phyloP scores from a whole-genome alignment of 164 flowering plant genomes.

The Platanus orientalis region DNA sequence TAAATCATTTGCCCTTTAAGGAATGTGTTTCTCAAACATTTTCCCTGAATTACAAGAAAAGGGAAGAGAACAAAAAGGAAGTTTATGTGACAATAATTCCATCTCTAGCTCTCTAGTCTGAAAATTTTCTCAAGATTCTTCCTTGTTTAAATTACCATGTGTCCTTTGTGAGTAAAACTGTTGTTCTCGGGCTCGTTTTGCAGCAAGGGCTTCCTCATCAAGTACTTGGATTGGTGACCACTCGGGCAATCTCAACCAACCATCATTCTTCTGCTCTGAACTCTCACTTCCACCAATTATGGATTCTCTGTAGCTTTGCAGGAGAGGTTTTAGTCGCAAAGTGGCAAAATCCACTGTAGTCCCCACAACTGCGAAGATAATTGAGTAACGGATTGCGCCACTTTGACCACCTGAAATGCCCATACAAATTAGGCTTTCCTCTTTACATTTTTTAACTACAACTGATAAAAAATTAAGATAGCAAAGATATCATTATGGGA shows the following conservation, averaged over 20 bases:
- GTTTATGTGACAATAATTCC: too few species aligned
- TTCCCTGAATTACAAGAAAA: too few species aligned
- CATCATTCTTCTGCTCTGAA: constrained; percentile 19
- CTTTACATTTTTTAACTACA: neutral
- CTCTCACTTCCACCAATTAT: constrained; percentile 2
- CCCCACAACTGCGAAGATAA: constrained; percentile 64
- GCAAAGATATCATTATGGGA: too few species aligned
- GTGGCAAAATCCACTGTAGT: constrained; percentile 62
- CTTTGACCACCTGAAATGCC: constrained; percentile 56
- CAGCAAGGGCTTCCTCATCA: constrained; percentile 85
- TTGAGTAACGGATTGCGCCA: constrained; percentile 72
- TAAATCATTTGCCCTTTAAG: too few species aligned
- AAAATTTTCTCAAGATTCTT: constrained; percentile 52
- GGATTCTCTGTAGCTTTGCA: constrained; percentile 29
- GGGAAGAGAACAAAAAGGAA: too few species aligned
- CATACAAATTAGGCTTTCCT: too few species aligned
- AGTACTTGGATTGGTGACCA: constrained; percentile 94
- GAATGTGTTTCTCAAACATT: too few species aligned
- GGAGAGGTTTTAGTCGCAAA: constrained; percentile 32
- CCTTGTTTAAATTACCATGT: constrained; percentile 38
- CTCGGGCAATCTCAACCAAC: constrained; percentile 60
- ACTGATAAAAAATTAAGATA: too few species aligned
- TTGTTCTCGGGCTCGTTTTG: constrained; percentile 69
- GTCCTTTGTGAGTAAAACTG: constrained; percentile 39
- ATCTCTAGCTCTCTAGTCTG: too few species aligned